Evolutionary conservation across 2,329 filamentous ascomycete genomes (phyloP).

Genomic region (Neurospora crassa): DNA sequence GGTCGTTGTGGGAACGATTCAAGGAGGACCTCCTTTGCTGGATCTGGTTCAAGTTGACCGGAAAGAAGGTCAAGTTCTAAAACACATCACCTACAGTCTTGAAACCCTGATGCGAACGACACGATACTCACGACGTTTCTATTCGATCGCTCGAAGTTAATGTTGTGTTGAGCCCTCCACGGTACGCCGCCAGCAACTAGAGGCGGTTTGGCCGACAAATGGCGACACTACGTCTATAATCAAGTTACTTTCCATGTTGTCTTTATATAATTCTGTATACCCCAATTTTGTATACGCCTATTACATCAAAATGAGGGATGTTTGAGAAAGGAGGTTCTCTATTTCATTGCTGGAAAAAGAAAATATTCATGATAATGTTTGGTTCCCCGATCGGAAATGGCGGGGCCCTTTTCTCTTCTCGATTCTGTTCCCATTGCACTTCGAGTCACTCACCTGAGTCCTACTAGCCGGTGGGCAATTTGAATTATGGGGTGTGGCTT

Average conservation of each 20-base stretch:
- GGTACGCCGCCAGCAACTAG: background rate
- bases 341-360: background rate
- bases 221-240: background rate
- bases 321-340: background rate
- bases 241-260: background rate
- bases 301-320: background rate
- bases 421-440: background rate
- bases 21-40: slow-evolving; percentile 56
- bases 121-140: slow-evolving; percentile 8
- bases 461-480: background rate
- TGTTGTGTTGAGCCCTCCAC: background rate
- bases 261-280: slow-evolving; percentile 1
- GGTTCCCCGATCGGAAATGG: background rate
- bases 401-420: background rate
- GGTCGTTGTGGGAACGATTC: slow-evolving; percentile 68
- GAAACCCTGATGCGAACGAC: background rate
- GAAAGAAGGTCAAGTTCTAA: slow-evolving; percentile 49
- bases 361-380: background rate
- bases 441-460: background rate
- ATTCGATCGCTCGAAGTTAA: background rate
- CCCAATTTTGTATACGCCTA: background rate
- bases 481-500: background rate
- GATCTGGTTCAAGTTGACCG: slow-evolving; percentile 55
- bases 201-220: background rate
- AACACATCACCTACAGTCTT: background rate